Evolutionary conservation across 371 early-diverging fungal species (phyloP).

Genomic region (Rhizopus arrhizus): DNA sequence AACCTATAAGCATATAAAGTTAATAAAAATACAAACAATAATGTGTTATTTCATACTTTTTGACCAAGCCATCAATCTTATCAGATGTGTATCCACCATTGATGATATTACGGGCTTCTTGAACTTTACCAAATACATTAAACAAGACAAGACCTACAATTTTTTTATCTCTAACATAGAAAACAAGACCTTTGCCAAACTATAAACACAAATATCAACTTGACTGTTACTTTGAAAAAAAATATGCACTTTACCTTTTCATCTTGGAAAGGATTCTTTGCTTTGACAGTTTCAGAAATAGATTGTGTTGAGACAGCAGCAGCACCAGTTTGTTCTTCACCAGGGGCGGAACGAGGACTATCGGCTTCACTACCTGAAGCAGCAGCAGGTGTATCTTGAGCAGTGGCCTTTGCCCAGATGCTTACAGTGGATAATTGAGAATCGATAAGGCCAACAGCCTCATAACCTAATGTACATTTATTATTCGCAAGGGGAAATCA

Average conservation of each 20-base stretch:
- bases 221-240: background rate
- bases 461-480: constrained; percentile 48
- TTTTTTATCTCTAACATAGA: constrained; percentile 67
- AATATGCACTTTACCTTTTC: constrained; percentile 31
- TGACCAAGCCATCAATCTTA: constrained; percentile 47
- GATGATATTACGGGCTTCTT: constrained; percentile 72
- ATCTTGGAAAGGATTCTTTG: constrained; percentile 28
- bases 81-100: constrained; percentile 48
- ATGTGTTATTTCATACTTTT: constrained; percentile 30
- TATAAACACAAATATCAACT: constrained; percentile 34
- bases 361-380: constrained; percentile 42
- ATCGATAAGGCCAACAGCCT: constrained; percentile 76
- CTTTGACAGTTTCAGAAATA: constrained; percentile 40
- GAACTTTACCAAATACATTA: constrained; percentile 73
- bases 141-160: constrained; percentile 71
- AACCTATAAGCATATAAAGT: constrained; percentile 11
- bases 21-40: background rate
- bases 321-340: constrained; percentile 30
- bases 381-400: constrained; percentile 52
- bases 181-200: constrained; percentile 74
- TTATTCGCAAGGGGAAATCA: background rate
- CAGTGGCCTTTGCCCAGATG: constrained; percentile 72
- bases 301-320: constrained; percentile 11
- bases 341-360: constrained; percentile 36
- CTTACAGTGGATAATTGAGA: constrained; percentile 68